Percentiles rank a stretch among this genome's conserved stretches.
Evolutionary conservation across 2,329 filamentous ascomycete genomes (phyloP).

Genomic region (Aureobasidium mangrovei): DNA sequence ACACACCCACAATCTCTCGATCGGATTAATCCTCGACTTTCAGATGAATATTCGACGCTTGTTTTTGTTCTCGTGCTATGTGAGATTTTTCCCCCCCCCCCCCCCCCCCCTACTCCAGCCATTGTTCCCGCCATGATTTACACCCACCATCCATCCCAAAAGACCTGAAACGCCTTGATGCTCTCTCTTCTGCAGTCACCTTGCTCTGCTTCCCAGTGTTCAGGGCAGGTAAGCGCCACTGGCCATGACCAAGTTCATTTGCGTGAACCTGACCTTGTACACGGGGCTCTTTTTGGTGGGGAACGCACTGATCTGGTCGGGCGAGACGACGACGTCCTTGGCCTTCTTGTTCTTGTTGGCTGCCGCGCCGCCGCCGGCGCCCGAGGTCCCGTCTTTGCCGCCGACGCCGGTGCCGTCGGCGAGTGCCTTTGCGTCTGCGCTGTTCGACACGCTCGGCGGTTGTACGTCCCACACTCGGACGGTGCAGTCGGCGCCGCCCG

Average conservation of each 20-base stretch:
- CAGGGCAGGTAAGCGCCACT: conserved; percentile 59
- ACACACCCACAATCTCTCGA: too few species aligned
- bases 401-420: conserved; percentile 38
- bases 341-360: conserved; percentile 55
- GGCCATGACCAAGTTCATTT: conserved; percentile 89
- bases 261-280: conserved; percentile 84
- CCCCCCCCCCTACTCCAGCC: too few species aligned
- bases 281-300: conserved; percentile 94
- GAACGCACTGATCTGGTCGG: conserved; percentile 91
- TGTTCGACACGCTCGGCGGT: conserved; percentile 36
- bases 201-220: background rate
- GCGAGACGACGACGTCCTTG: conserved; percentile 82
- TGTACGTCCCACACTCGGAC: conserved; percentile 90
- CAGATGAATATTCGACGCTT: too few species aligned
- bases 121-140: too few species aligned
- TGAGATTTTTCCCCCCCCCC: background rate
- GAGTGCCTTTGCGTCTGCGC: conserved; percentile 38
- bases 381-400: conserved; percentile 45
- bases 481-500: conserved; percentile 83
- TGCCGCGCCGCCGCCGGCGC: conserved; percentile 31
- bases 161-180: background rate
- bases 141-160: too few species aligned
- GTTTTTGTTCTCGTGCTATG: too few species aligned
- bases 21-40: too few species aligned
- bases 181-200: too few species aligned